Evolutionary conservation across 148 eudicot species (phyloP).

Genomic region (Selenicereus undatus): DNA sequence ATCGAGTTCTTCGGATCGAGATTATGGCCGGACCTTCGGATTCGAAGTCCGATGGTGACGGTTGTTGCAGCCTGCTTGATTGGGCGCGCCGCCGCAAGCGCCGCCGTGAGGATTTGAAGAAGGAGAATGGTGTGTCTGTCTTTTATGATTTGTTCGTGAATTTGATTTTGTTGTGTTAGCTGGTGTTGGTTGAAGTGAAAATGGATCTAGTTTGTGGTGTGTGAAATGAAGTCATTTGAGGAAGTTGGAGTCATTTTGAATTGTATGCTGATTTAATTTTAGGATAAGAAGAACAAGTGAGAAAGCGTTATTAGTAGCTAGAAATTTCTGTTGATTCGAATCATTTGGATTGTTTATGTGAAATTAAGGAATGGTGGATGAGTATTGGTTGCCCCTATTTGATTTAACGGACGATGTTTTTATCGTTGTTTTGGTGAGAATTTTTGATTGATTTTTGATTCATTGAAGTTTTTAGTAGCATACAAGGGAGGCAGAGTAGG

Average conservation of each 20-base stretch:
- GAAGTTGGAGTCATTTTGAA: background rate
- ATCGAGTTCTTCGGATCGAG: slow-evolving; percentile 69
- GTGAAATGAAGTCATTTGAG: background rate
- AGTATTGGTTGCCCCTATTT: background rate
- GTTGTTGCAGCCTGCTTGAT: slow-evolving; percentile 56
- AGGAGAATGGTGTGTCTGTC: slow-evolving; percentile 15
- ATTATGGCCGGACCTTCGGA: slow-evolving; percentile 58
- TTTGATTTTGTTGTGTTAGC: background rate
- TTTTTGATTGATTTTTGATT: background rate
- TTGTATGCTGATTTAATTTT: background rate
- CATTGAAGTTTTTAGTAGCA: background rate
- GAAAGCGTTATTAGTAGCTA: background rate
- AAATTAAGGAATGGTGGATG: background rate
- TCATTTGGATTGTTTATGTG: background rate
- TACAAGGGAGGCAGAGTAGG: background rate
- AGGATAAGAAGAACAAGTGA: too few species aligned
- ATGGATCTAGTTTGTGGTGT: background rate
- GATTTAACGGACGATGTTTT: background rate
- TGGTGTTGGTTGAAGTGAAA: background rate
- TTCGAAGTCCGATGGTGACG: slow-evolving; percentile 37
- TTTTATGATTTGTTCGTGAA: background rate
- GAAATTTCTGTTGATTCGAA: background rate
- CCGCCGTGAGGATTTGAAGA: slow-evolving; percentile 56
- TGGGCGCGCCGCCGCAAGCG: slow-evolving; percentile 75
- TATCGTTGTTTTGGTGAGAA: background rate